Conservation (phyloP, 768 basidiomycete species). For the Suillus alpinus region DNA sequence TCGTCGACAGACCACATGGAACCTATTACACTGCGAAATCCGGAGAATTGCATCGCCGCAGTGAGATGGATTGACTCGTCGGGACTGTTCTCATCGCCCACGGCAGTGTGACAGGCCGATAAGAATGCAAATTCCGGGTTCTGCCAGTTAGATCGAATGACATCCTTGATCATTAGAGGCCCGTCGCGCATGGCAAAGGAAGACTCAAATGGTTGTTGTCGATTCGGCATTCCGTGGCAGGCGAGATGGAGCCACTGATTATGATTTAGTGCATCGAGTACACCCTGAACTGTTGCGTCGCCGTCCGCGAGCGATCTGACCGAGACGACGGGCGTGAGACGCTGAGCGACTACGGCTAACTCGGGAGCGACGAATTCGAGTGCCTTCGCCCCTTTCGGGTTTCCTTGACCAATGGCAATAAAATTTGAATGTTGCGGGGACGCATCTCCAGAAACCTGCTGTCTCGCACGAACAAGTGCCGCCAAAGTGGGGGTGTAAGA, state of each 20-base stretch:
- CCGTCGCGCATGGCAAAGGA: constrained; percentile 14
- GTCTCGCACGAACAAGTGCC: too few species aligned
- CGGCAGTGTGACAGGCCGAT: constrained; percentile 24
- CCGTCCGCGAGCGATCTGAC: background rate
- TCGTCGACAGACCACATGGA: constrained; percentile 24
- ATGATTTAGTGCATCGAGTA: constrained; percentile 1
- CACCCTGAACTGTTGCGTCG: constrained; percentile 1
- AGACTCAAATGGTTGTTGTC: constrained; percentile 13
- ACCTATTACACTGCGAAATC: constrained; percentile 19
- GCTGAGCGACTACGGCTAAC: too few species aligned
- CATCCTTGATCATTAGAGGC: constrained; percentile 7
- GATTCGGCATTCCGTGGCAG: constrained; percentile 17
- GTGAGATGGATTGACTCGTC: constrained; percentile 22
- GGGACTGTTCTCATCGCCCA: constrained; percentile 11
- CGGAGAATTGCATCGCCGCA: constrained; percentile 20
- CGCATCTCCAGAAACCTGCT: too few species aligned
- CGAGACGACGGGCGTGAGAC: too few species aligned
- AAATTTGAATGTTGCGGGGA: too few species aligned
- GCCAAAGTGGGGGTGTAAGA: too few species aligned
- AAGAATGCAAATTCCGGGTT: constrained; percentile 18
- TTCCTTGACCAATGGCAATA: too few species aligned
- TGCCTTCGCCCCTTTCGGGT: too few species aligned
- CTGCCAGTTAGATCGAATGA: constrained; percentile 8
- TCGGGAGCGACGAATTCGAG: too few species aligned
- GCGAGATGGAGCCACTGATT: constrained; percentile 18